phyloP scores from a whole-genome alignment of 352 stramenopile genomes.

The Globisporangium perplexum region DNA sequence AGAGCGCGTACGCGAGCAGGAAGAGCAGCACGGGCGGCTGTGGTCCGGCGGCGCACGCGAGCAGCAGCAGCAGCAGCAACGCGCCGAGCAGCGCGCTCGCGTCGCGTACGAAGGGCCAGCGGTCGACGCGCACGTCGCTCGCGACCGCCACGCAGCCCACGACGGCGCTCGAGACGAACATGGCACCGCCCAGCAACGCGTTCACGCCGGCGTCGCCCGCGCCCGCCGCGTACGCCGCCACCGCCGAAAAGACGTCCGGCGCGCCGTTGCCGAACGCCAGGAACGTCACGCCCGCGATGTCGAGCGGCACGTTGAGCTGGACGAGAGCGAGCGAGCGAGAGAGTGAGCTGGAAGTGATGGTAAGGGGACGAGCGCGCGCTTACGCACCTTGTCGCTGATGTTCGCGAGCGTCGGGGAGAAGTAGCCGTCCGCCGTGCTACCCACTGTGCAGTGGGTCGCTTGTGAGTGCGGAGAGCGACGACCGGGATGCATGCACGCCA shows the following conservation, averaged over 20 bases:
- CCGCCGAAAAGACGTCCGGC: conserved; percentile 93
- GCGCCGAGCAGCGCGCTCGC: conserved; percentile 36
- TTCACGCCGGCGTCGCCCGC: conserved; percentile 84
- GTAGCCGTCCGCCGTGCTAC: conserved; percentile 96
- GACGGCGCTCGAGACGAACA: conserved; percentile 95
- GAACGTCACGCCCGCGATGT: conserved; percentile 96
- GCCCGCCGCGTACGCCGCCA: conserved; percentile 80
- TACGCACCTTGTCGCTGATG: conserved; percentile 91
- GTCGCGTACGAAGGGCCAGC: conserved; percentile 63
- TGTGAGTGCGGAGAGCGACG: too few species aligned
- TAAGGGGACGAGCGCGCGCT: too few species aligned
- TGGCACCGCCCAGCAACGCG: conserved; percentile 91
- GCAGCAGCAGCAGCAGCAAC: conserved; percentile 35
- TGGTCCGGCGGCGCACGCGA: conserved; percentile 24
- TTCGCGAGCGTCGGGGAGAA: conserved; percentile 96
- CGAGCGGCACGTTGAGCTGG: conserved; percentile 74
- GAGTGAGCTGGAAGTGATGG: too few species aligned
- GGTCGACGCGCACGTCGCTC: conserved; percentile 53
- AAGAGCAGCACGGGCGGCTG: conserved; percentile 38
- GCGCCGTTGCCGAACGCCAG: conserved; percentile 97
- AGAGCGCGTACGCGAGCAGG: conserved; percentile 42
- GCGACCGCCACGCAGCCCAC: conserved; percentile 84
- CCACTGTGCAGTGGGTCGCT: conserved; percentile 88
- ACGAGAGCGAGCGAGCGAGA: too few species aligned
- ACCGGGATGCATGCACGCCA: too few species aligned